phyloP scores from a whole-genome alignment of 345 rosid genomes.

The Murraya paniculata region DNA sequence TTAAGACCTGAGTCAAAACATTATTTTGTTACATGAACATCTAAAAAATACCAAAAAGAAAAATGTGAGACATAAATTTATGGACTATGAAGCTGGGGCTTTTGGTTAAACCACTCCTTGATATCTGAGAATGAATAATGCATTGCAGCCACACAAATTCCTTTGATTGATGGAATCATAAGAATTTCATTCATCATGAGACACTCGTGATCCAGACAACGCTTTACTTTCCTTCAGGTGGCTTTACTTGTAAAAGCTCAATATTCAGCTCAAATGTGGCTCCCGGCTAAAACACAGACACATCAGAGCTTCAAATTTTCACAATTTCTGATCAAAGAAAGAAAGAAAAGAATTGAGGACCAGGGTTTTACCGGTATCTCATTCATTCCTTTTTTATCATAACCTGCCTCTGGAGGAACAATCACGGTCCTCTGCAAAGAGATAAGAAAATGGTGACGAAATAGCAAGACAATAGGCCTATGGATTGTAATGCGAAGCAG shows the following conservation, averaged over 20 bases:
- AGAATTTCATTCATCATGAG: neutral
- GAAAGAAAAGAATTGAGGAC: neutral
- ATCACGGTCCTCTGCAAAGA: constrained; percentile 73
- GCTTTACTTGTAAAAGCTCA: constrained; percentile 70
- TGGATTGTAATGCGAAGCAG: neutral
- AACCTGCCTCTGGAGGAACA: constrained; percentile 83
- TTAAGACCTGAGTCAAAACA: neutral
- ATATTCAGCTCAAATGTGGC: constrained; percentile 71
- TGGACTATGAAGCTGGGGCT: neutral
- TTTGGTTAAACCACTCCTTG: neutral
- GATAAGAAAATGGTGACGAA: neutral
- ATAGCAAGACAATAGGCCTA: neutral
- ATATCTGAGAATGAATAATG: neutral
- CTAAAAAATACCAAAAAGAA: neutral
- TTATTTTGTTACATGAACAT: neutral
- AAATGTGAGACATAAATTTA: neutral
- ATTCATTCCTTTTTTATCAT: constrained; percentile 80
- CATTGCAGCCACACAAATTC: too few relatives aligned
- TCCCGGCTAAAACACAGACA: constrained; percentile 60
- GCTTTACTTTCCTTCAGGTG: constrained; percentile 39
- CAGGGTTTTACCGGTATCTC: constrained; percentile 69
- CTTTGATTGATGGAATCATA: neutral
- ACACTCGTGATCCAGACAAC: neutral
- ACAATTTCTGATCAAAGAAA: neutral
- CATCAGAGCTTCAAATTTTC: neutral